A percentile compares a stretch with the other conserved stretches of the same genome.
Conservation (phyloP, 139 green algal species). For the Volvox reticuliferus region DNA sequence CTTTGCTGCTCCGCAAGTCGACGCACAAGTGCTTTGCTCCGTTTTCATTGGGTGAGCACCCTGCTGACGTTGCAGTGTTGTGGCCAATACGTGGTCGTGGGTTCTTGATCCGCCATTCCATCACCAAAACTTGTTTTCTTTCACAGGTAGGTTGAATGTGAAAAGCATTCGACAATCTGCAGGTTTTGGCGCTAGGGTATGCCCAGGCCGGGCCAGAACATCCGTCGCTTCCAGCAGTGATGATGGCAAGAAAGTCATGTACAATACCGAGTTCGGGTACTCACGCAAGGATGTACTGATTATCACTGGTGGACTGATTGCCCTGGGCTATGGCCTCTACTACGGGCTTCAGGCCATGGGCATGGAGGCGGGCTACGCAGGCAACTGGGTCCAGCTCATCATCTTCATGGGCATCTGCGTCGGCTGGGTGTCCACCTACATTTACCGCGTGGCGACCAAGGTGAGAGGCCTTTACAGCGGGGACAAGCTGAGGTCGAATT, state of each 20-base stretch:
- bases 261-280: conserved; percentile 94
- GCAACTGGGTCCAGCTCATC: conserved; percentile 90
- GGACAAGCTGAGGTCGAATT: too few species aligned
- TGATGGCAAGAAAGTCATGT: conserved; percentile 48
- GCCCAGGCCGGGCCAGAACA: neutral
- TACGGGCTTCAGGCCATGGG: conserved; percentile 88
- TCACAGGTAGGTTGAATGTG: neutral
- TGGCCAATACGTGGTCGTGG: neutral
- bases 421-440: conserved; percentile 90
- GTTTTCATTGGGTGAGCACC: neutral
- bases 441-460: conserved; percentile 97
- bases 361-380: conserved; percentile 81
- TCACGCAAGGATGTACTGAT: conserved; percentile 92
- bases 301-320: conserved; percentile 85
- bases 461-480: conserved; percentile 42
- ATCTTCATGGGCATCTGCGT: conserved; percentile 91
- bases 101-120: neutral
- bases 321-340: conserved; percentile 84
- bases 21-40: neutral
- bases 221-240: neutral
- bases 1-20: neutral
- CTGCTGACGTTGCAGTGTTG: neutral
- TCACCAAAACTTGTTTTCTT: neutral
- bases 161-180: neutral
- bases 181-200: neutral